Conservation (phyloP, 805 yeast species). For the Candida germanica region DNA sequence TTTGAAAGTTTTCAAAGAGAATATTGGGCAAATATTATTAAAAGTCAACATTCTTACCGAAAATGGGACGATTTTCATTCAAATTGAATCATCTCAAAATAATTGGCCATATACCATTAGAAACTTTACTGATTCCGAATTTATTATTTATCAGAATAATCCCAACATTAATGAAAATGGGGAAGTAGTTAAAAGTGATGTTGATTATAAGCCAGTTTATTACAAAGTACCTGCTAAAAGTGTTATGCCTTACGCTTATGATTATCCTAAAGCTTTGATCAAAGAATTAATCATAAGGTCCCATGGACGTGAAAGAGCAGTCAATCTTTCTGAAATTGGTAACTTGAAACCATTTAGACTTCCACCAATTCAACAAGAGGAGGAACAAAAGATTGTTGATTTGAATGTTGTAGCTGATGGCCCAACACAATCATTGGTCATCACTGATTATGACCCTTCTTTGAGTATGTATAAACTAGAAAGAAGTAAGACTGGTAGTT, state of each 20-base stretch:
- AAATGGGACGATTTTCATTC: slow-evolving; percentile 75
- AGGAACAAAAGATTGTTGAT: slow-evolving; percentile 59
- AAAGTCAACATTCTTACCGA: slow-evolving; percentile 77
- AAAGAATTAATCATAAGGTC: slow-evolving; percentile 76
- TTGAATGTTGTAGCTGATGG: slow-evolving; percentile 95
- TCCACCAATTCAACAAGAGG: slow-evolving; percentile 41
- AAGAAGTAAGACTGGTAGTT: slow-evolving; percentile 22
- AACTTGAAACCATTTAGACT: slow-evolving; percentile 81
- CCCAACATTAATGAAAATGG: slow-evolving; percentile 69
- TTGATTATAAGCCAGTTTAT: slow-evolving; percentile 69
- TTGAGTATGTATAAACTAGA: slow-evolving; percentile 68
- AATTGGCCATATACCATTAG: slow-evolving; percentile 93
- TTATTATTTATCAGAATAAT: slow-evolving; percentile 81
- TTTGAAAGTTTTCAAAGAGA: slow-evolving; percentile 63
- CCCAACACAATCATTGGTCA: slow-evolving; percentile 82
- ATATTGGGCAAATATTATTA: slow-evolving; percentile 65
- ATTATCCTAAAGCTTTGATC: slow-evolving; percentile 84
- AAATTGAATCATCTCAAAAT: slow-evolving; percentile 65
- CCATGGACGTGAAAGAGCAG: slow-evolving; percentile 69
- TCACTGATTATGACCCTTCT: slow-evolving; percentile 77
- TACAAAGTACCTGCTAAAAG: slow-evolving; percentile 84
- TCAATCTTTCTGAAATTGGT: slow-evolving; percentile 92
- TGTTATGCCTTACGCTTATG: slow-evolving; percentile 99
- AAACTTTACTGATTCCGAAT: slow-evolving; percentile 85
- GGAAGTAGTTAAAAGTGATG: slow-evolving; percentile 45